Evolutionary conservation across 2,329 filamentous ascomycete genomes (phyloP).

Genomic region (Gnomoniopsis smithogilvyi): DNA sequence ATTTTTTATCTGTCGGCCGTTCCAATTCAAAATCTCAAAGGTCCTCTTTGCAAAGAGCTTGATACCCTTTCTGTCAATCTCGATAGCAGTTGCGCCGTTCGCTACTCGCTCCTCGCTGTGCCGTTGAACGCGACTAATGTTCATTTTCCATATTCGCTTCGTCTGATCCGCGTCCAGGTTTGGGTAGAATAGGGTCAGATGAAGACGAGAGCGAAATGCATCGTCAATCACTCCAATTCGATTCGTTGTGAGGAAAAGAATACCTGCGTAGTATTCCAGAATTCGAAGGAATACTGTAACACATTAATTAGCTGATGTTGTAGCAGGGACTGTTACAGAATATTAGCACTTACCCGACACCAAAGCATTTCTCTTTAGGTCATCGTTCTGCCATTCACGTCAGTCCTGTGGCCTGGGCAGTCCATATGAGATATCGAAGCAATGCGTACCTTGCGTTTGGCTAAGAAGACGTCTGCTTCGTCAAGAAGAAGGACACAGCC

Average conservation of each 20-base stretch:
- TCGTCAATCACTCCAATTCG: slow-evolving; percentile 4
- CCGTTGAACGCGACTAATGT: background rate
- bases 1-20: slow-evolving; percentile 32
- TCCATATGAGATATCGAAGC: too few relatives aligned
- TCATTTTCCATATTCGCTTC: slow-evolving; percentile 37
- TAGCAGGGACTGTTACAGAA: too few relatives aligned
- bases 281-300: slow-evolving; percentile 1
- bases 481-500: background rate
- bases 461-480: background rate
- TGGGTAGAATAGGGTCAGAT: slow-evolving; percentile 2
- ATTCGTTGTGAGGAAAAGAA: slow-evolving; percentile 5
- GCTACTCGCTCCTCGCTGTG: background rate
- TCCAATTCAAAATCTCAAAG: slow-evolving; percentile 25
- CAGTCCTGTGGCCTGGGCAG: too few relatives aligned
- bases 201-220: slow-evolving; percentile 4
- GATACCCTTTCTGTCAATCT: background rate
- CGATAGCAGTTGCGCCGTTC: slow-evolving; percentile 15
- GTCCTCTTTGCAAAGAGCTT: background rate
- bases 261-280: slow-evolving; percentile 9
- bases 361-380: background rate
- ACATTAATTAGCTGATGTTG: background rate
- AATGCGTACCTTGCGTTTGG: background rate
- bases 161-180: slow-evolving; percentile 16
- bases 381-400: background rate
- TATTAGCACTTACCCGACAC: background rate